Evolutionary conservation across 202 grass and related monocot genomes (phyloP), one percentile per base, ranked within the genome.

Genomic region (Dendrocalamus latiflorus): DNA sequence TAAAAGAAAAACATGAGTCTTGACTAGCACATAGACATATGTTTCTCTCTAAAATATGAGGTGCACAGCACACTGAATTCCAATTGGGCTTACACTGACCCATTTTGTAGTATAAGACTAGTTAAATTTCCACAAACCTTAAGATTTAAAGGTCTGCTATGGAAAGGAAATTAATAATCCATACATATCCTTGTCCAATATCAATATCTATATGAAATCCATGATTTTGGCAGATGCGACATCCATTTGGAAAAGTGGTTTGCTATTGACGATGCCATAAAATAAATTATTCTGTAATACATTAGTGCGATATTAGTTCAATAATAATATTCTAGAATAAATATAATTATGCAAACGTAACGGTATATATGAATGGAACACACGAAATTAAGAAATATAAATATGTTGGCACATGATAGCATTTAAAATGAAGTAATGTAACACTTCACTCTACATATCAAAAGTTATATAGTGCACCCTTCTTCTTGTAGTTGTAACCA

Each of bases 381-480:
- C 41, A 47, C 4, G n/a, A 33, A 24, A 75, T 21, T 5, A 30
- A 44, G 6, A 44, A 58, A 20, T 18, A 43, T 8, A 2, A 18
- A 43, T 14, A 67, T 10, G 16, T 5, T 36, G 67, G 24, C 65
- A 47, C 48, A 80, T 38, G 58, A 34, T 11, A 80, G 24, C 59
- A 74, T 45, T 57, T 53, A 86, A 57, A 47, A 53, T 37, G 47
- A 57, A 55, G n/a, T n/a, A n/a, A n/a, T n/a, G 47, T 34, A 74
- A 30, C 26, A 37, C 57, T 30, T 44, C 37, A 55, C 11, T 25
- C 25, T 10, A 25, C 67, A n/a, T n/a, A n/a, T n/a, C n/a, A n/a
- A n/a, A n/a, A n/a, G n/a, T n/a, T n/a, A n/a, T n/a, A n/a, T n/a
- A 79, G 49, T 10, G 36, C 43, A 30, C n/a, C 8, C n/a, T n/a